Evolutionary conservation across 2,329 filamentous ascomycete species (phyloP), one percentile per base, ranked within the genome.

Genomic region (Paramyrothecium sp.): DNA sequence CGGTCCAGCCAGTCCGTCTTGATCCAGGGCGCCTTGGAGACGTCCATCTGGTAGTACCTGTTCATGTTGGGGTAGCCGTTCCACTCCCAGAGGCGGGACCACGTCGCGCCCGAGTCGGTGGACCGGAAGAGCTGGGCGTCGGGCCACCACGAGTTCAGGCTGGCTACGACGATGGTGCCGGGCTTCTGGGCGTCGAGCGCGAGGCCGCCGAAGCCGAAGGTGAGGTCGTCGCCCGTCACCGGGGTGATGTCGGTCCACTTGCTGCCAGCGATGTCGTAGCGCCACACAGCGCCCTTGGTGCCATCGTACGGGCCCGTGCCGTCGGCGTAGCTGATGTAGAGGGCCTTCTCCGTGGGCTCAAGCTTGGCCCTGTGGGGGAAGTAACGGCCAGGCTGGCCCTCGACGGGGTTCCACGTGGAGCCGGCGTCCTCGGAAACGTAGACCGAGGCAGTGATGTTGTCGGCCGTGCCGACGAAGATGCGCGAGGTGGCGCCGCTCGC

Each of bases 211-310:
- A 85, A 86, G 2, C 83, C 83, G 56, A 78, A 83, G 63, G 75
- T 76, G 5, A 82, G 72, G 34, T 79, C 74, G 3, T 66, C 61
- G 16, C 78, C 77, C 0, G 78, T 73, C 0, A 77, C 78, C 1
- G 83, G 83, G 0, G 81, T 85, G 63, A 86, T 86, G 63, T 87
- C 72, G 12, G 74, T 81, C 81, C 82, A 86, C 1, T 70, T 75
- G 30, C 71, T 68, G 3, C 71, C 70, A 1, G 75, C 64, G 49
- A 85, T 76, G 56, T 83, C 78, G 60, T 85, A 86, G 56, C 80
- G 78, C 58, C 80, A 82, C 1, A 86, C 78, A 0, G 75, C 81
- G 22, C 84, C 83, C 3, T 71, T 62, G 0, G 74, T 78, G 13
- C 83, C 83, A 57, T 86, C 83, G 56, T 85, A 86, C 1, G 83